Evolutionary conservation across 2,329 filamentous ascomycete species (phyloP).

Genomic region (Gremmenia infestans): DNA sequence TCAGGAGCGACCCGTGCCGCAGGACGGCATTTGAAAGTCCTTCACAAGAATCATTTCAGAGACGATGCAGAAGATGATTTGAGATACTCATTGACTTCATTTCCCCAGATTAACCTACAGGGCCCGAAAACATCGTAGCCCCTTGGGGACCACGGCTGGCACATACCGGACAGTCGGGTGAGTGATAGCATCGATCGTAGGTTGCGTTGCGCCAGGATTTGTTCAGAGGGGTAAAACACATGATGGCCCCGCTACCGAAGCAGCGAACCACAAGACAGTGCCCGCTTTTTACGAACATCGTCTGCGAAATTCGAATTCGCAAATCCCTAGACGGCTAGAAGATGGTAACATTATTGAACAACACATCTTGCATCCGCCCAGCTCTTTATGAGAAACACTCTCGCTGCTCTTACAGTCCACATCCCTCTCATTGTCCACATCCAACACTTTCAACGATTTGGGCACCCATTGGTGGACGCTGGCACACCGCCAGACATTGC

Average conservation of each 20-base stretch:
- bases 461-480: background rate
- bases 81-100: background rate
- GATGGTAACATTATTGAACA: constrained; percentile 7
- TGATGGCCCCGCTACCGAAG: constrained; percentile 1
- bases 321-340: background rate
- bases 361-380: constrained; percentile 21
- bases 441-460: background rate
- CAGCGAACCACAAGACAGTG: constrained; percentile 10
- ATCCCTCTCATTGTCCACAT: background rate
- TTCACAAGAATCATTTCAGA: background rate
- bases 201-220: background rate
- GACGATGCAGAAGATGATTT: constrained; percentile 1
- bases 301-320: background rate
- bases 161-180: background rate
- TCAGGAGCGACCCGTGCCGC: background rate
- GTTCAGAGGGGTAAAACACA: background rate
- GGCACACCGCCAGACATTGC: constrained; percentile 17
- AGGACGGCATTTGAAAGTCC: background rate
- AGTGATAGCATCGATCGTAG: background rate
- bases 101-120: background rate
- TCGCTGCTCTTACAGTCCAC: background rate
- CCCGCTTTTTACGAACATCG: constrained; percentile 1
- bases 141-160: background rate
- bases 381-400: background rate
- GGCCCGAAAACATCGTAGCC: background rate